Evolutionary conservation across 352 stramenopile genomes (phyloP), one percentile per base, ranked within the genome.

Genomic region (Phytophthora sansomeana): DNA sequence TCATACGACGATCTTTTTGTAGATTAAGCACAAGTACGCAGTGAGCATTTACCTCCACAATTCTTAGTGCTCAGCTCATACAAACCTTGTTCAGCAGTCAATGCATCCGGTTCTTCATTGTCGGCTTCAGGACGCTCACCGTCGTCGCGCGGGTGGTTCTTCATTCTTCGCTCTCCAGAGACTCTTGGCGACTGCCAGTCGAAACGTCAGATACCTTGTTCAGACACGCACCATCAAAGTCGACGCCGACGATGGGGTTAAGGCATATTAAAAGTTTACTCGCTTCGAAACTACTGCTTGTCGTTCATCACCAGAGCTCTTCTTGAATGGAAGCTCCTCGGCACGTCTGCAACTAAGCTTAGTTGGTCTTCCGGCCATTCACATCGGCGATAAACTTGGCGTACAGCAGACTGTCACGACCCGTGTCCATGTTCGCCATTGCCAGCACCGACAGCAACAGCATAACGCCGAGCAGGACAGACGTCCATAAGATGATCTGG

Each of bases 401-500:
- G 63, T 92, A 93, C 9, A 96, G 75, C 52, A 96, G 69, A 64
- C 81, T 93, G 72, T 96, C 88, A 24, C 83, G 86, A 16, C 75
- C 73, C 5, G 78, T 69, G 49, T 95, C 77, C 82, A 96, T 94
- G 69, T 80, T 91, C 58, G 71, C 69, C 67, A 93, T 87, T 9
- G 75, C 75, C 51, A 87, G 50, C 28, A 95, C 70, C 21, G 75
- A 62, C 44, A 86, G 64, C 21, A 90, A 47, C 30, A 89, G 56
- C 53, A 90, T 52, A 7, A 69, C 62, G 24, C 60, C 83, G 14
- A 96, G 66, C 28, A 87, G 39, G 36, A 96, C 74, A 11, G 81
- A 87, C 35, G 82, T 93, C 87, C 87, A 96, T 32, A 96, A 63
- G 67, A 90, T 85, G 63, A 96, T 91, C 75, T 93, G 87, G 63